Percentiles rank a stretch among this genome's conserved stretches.
Conservation (phyloP, 441 rosid species). For the Erodium texanum region DNA sequence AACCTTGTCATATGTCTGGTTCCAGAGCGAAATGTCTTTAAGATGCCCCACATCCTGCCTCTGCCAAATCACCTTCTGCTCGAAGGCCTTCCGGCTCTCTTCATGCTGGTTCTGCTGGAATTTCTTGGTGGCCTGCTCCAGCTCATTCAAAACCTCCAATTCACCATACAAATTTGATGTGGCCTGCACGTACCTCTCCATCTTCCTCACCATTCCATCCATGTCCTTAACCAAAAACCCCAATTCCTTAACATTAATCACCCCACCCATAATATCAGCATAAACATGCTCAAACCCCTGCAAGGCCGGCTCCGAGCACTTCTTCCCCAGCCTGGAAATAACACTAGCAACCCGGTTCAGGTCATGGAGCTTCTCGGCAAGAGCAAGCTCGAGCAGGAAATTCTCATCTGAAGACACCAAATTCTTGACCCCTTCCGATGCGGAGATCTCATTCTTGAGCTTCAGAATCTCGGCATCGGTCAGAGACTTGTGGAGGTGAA, state of each 20-base stretch:
- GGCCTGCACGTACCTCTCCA: slow-evolving; percentile 75
- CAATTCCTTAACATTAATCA: slow-evolving; percentile 68
- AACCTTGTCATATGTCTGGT: slow-evolving; percentile 73
- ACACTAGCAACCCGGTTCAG: slow-evolving; percentile 58
- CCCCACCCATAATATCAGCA: slow-evolving; percentile 61
- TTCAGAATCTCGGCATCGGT: slow-evolving; percentile 55
- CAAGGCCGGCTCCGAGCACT: slow-evolving; percentile 75
- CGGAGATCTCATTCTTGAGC: slow-evolving; percentile 62
- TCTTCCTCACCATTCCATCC: slow-evolving; percentile 82
- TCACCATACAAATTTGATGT: slow-evolving; percentile 69
- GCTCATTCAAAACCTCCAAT: slow-evolving; percentile 77
- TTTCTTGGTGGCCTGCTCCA: slow-evolving; percentile 76
- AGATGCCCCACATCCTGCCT: slow-evolving; percentile 83
- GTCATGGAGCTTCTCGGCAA: slow-evolving; percentile 85
- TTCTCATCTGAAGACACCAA: slow-evolving; percentile 59
- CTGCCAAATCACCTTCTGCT: slow-evolving; percentile 93
- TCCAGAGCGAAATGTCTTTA: slow-evolving; percentile 80
- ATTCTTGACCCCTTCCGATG: slow-evolving; percentile 48
- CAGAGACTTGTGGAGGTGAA: slow-evolving; percentile 74
- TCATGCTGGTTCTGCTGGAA: slow-evolving; percentile 72
- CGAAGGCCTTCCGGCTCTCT: slow-evolving; percentile 69
- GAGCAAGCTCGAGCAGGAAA: slow-evolving; percentile 57
- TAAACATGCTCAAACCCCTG: slow-evolving; percentile 95
- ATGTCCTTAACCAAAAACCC: slow-evolving; percentile 88
- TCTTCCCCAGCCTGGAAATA: slow-evolving; percentile 81